Evolutionary conservation across 2,329 filamentous ascomycete species (phyloP).

Genomic region (Shiraia bambusicola): DNA sequence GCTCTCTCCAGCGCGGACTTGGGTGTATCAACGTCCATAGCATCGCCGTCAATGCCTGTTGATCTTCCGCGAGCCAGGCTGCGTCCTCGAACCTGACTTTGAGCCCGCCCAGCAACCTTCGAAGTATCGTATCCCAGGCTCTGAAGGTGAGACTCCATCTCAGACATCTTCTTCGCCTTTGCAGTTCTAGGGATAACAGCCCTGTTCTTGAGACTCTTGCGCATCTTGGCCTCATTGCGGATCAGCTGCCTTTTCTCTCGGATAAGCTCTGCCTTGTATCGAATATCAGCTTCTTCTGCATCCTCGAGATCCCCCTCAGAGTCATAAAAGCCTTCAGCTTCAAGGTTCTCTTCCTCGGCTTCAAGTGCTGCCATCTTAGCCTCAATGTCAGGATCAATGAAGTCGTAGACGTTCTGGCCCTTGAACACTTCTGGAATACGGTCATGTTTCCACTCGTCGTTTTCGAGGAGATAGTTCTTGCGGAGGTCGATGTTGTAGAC

Average conservation of each 20-base stretch:
- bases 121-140: conserved; percentile 82
- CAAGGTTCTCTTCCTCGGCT: conserved; percentile 90
- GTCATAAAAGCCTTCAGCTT: conserved; percentile 92
- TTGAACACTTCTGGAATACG: conserved; percentile 91
- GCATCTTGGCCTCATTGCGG: conserved; percentile 91
- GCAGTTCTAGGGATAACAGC: conserved; percentile 85
- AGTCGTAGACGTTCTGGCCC: conserved; percentile 97
- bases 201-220: conserved; percentile 95
- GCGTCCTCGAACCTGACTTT: conserved; percentile 72
- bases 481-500: conserved; percentile 94
- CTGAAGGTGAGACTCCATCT: conserved; percentile 84
- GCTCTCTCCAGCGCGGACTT: conserved; percentile 55
- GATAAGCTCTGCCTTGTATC: conserved; percentile 92
- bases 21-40: conserved; percentile 67
- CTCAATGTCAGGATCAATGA: conserved; percentile 95
- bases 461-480: conserved; percentile 80
- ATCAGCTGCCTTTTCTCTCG: conserved; percentile 92
- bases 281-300: conserved; percentile 81
- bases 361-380: conserved; percentile 87
- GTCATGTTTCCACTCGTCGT: conserved; percentile 94
- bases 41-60: conserved; percentile 56
- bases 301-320: conserved; percentile 73
- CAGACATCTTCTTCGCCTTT: conserved; percentile 77
- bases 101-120: conserved; percentile 70
- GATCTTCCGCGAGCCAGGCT: conserved; percentile 64